phyloP scores from a whole-genome alignment of 495 filamentous ascomycete species.

The Antarctomyces pellizariae region DNA sequence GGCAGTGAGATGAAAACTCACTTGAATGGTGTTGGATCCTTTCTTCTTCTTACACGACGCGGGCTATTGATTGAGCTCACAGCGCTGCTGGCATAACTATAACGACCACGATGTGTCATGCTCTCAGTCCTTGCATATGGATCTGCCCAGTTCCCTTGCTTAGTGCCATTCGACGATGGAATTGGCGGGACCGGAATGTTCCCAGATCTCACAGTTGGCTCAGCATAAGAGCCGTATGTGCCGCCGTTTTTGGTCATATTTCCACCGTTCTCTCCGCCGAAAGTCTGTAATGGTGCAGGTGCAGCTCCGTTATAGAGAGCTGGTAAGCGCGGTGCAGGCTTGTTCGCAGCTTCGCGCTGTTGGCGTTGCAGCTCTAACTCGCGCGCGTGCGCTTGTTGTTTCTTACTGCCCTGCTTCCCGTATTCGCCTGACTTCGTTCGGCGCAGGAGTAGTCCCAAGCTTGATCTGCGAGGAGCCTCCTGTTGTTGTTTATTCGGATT shows the following conservation, averaged over 20 bases:
- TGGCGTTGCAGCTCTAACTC: conserved; percentile 41
- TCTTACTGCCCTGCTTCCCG: conserved; percentile 42
- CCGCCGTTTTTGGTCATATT: too few relatives aligned
- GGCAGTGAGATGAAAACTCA: conserved; percentile 25
- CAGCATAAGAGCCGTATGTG: too few relatives aligned
- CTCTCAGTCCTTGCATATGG: conserved; percentile 70
- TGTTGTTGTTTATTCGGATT: conserved; percentile 1
- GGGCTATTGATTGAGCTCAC: conserved; percentile 88
- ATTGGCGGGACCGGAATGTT: conserved; percentile 23
- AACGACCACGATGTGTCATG: conserved; percentile 91
- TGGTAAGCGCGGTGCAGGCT: conserved; percentile 58
- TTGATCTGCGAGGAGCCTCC: conserved; percentile 25
- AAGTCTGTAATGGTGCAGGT: conserved; percentile 40
- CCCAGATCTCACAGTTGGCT: conserved; percentile 5
- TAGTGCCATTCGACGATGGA: conserved; percentile 16
- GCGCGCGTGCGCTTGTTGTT: conserved; percentile 29
- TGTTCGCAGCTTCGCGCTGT: conserved; percentile 34
- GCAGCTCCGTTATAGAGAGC: conserved; percentile 37
- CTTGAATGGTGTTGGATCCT: conserved; percentile 97
- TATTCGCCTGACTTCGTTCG: conserved; percentile 63
- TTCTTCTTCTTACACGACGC: conserved; percentile 72
- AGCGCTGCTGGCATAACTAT: conserved; percentile 88
- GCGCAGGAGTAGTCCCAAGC: conserved; percentile 44
- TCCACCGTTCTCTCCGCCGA: conserved; percentile 40
- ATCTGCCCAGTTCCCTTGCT: conserved; percentile 32